Percentiles rank a stretch among this genome's conserved stretches.
phyloP scores from a whole-genome alignment of 345 rosid species.

The Conringia planisiliqua region DNA sequence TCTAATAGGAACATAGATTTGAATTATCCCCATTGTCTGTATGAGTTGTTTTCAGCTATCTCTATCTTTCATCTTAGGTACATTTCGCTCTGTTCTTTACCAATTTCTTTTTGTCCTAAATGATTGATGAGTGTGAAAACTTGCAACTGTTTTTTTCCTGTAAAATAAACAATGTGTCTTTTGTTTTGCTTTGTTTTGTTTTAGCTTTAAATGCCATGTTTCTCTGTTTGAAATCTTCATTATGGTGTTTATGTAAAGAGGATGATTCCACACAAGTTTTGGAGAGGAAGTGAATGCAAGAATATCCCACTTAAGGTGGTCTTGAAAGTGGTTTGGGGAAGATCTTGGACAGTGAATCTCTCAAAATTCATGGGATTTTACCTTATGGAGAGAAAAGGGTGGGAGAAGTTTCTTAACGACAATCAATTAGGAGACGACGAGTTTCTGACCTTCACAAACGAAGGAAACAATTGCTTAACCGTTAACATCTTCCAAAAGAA shows the following conservation, averaged over 20 bases:
- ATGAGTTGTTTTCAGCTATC: too few species aligned
- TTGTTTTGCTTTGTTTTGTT: neutral
- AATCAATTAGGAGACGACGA: neutral
- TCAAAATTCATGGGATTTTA: neutral
- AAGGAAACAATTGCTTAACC: conserved; percentile 3
- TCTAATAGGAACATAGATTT: neutral
- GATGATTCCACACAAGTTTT: neutral
- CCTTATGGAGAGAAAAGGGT: conserved; percentile 1
- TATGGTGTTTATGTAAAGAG: neutral
- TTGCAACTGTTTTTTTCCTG: neutral
- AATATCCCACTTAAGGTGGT: neutral
- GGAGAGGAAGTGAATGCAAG: neutral
- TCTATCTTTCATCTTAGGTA: neutral
- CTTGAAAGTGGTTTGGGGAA: neutral
- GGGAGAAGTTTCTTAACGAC: conserved; percentile 5
- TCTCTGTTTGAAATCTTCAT: neutral
- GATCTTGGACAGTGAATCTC: conserved; percentile 3
- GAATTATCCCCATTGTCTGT: too few species aligned
- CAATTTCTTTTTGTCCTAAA: neutral
- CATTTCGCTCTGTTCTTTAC: neutral
- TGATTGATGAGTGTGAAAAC: neutral
- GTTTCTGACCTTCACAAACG: conserved; percentile 3
- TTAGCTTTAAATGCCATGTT: neutral
- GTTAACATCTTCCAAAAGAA: conserved; percentile 5
- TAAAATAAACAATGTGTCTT: neutral